A percentile compares a stretch with the other conserved stretches of the same genome.
Evolutionary conservation across 768 basidiomycete genomes (phyloP).

Genomic region (Leccinellum albellum): DNA sequence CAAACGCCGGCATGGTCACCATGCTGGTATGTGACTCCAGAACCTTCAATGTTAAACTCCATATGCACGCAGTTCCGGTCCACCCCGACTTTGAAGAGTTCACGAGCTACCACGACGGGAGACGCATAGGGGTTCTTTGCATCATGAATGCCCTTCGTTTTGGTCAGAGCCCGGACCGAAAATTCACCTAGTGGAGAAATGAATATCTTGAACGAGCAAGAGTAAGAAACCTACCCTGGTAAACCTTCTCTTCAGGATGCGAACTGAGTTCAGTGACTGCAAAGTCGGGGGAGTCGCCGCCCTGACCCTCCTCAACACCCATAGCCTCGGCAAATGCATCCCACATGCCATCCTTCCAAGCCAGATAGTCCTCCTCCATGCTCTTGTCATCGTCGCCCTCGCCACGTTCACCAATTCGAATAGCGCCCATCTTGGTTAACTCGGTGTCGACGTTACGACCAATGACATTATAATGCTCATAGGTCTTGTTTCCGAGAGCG

Average conservation of each 20-base stretch:
- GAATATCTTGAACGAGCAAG: background rate
- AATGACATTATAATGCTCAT: constrained; percentile 95
- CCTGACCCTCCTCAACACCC: constrained; percentile 93
- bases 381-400: constrained; percentile 99
- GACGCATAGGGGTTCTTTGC: constrained; percentile 96
- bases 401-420: constrained; percentile 82
- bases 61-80: constrained; percentile 93
- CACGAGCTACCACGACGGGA: constrained; percentile 69
- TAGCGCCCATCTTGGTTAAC: constrained; percentile 75
- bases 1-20: constrained; percentile 98
- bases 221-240: constrained; percentile 63
- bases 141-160: constrained; percentile 94
- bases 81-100: constrained; percentile 72
- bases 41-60: constrained; percentile 91
- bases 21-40: constrained; percentile 97
- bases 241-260: constrained; percentile 84
- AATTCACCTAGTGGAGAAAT: constrained; percentile 65
- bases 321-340: constrained; percentile 77
- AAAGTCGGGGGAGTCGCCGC: constrained; percentile 93
- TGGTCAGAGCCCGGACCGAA: constrained; percentile 89
- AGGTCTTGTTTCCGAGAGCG: constrained; percentile 87
- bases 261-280: constrained; percentile 77
- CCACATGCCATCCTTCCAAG: constrained; percentile 99
- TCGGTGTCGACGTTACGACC: constrained; percentile 72
- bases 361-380: constrained; percentile 99